Conservation (phyloP, 768 basidiomycete species). For the Clathrus columnatus region DNA sequence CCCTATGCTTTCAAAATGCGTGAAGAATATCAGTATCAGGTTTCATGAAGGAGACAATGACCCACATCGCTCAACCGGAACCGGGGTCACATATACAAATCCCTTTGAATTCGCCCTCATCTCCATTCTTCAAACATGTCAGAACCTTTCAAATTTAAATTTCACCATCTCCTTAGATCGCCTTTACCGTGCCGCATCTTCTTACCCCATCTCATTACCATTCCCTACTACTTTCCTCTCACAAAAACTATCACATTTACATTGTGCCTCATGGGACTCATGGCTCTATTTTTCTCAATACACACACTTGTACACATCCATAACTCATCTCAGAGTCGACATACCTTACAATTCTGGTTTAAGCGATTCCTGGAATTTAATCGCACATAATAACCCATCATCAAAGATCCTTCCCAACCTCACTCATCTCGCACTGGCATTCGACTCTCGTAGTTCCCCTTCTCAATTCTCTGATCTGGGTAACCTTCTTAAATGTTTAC, state of each 20-base stretch:
- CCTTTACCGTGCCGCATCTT: neutral
- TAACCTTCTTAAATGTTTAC: neutral
- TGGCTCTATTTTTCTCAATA: neutral
- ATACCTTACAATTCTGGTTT: neutral
- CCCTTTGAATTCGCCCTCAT: neutral
- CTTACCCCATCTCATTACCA: neutral
- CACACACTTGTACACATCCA: neutral
- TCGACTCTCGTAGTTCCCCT: neutral
- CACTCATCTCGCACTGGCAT: conserved; percentile 4
- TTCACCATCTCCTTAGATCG: neutral
- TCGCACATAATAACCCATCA: neutral
- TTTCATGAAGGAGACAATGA: neutral
- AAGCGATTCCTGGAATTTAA: neutral
- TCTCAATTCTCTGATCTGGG: neutral
- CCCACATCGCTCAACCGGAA: neutral
- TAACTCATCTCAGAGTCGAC: conserved; percentile 7
- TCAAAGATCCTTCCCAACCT: neutral
- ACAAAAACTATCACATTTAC: too few species aligned
- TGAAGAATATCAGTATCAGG: conserved; percentile 1
- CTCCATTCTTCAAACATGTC: neutral
- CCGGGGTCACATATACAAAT: too few species aligned
- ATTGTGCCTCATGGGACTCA: conserved; percentile 4
- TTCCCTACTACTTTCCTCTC: too few species aligned
- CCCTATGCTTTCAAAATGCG: neutral
- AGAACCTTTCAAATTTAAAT: neutral